Base-by-base conservation (phyloP, 2,329 filamentous ascomycete genomes). In the Metarhizium brunneum region DNA sequence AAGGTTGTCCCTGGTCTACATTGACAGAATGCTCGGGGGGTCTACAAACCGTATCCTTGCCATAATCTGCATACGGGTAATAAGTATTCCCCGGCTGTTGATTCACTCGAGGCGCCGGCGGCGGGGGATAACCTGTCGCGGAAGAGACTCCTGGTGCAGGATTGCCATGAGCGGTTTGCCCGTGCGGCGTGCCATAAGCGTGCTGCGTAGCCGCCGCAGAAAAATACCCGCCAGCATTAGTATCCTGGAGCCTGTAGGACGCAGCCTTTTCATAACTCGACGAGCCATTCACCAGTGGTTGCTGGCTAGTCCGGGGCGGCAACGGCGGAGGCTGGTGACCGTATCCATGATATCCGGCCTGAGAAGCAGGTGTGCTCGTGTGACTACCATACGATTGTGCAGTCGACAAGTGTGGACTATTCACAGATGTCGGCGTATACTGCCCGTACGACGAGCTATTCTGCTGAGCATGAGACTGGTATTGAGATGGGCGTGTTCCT, bases 141-240 rank as follows among this genome's bases (percentile, higher is more conserved):
- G 45, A 16, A 30, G 45, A 29, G 4, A 16, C 25, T 8, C 0
- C 10, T 0, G 45, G 42, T 0, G 0, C n/a, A 0, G 3, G 18
- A 20, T 45, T 14, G 4, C 2, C 11, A 16, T 25, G n/a, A 14
- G 42, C 14, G 38, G 38, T 18, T 11, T 45, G 42, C 18, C 18
- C 16, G n/a, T 20, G 1, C 18, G n/a, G 10, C 18, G 2, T 20
- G 7, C 7, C 42, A 20, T 45, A 20, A 7, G 42, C 42, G 2
- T 5, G 18, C 42, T 45, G 16, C 7, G 42, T 45, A 45, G 42
- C 6, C n/a, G 42, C 42, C n/a, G n/a, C 18, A 7, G 42, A 11
- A 45, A 5, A 6, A 20, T 20, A 13, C 2, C n/a, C 45, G 1
- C 13, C 20, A 16, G 4, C 11, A 48, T 48, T 30, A 7, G 45